phyloP scores from a whole-genome alignment of 768 basidiomycete species.

The Phlebiopsis flavidoalba region DNA sequence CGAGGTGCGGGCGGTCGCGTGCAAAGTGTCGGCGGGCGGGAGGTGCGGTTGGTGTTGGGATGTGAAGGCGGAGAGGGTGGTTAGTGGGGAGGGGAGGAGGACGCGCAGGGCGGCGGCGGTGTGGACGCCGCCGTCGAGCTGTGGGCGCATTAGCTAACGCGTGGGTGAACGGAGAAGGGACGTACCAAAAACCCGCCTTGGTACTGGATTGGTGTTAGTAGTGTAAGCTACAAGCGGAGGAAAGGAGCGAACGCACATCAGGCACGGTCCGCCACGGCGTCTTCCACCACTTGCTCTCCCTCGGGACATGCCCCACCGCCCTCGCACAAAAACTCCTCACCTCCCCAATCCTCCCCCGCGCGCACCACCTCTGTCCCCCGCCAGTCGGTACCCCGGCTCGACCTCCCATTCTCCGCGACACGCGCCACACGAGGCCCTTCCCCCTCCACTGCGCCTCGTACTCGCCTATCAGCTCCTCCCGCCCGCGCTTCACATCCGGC shows the following conservation, averaged over 20 bases:
- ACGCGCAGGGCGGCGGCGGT: slow-evolving; percentile 58
- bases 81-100: slow-evolving; percentile 48
- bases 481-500: slow-evolving; percentile 47
- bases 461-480: slow-evolving; percentile 55
- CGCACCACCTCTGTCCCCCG: slow-evolving; percentile 45
- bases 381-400: slow-evolving; percentile 53
- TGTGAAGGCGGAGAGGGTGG: slow-evolving; percentile 56
- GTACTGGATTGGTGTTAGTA: slow-evolving; percentile 38
- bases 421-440: slow-evolving; percentile 68
- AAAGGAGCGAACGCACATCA: slow-evolving; percentile 45
- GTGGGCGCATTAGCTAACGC: neutral
- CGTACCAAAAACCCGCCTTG: slow-evolving; percentile 81
- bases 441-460: slow-evolving; percentile 63
- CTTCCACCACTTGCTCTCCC: slow-evolving; percentile 70
- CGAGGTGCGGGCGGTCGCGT: slow-evolving; percentile 40
- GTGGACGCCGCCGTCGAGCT: slow-evolving; percentile 83
- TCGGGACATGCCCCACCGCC: slow-evolving; percentile 48
- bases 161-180: slow-evolving; percentile 6
- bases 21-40: slow-evolving; percentile 76
- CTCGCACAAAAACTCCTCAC: slow-evolving; percentile 61
- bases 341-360: slow-evolving; percentile 64
- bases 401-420: slow-evolving; percentile 76
- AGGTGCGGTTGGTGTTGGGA: slow-evolving; percentile 69
- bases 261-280: slow-evolving; percentile 83
- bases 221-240: neutral